phyloP scores from a whole-genome alignment of 768 basidiomycete genomes.

The Gloeostereum incarnatum region DNA sequence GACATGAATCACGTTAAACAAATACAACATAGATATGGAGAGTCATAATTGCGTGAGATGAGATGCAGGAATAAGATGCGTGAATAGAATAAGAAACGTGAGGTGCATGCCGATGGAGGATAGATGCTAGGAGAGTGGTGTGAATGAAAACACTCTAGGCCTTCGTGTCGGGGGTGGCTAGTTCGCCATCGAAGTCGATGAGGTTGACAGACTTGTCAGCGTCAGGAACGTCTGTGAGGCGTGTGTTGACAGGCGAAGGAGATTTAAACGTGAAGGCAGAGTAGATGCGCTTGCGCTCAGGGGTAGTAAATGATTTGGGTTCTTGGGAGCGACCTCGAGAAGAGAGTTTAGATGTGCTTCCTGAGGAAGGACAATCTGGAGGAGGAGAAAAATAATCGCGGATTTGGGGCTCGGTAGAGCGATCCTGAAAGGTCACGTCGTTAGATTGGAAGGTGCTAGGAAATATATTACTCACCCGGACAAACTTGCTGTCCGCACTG shows the following conservation, averaged over 20 bases:
- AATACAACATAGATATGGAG: no score
- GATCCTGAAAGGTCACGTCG: constrained; percentile 26
- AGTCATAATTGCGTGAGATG: no score
- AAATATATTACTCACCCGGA: constrained; percentile 32
- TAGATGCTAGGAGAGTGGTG: background rate
- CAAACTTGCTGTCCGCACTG: constrained; percentile 27
- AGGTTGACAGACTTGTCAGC: no score
- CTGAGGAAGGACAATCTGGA: constrained; percentile 9
- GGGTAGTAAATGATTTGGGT: constrained; percentile 50
- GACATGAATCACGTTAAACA: no score
- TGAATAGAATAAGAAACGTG: no score
- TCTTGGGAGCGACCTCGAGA: constrained; percentile 11
- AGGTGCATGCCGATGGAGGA: background rate
- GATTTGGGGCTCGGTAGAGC: constrained; percentile 46
- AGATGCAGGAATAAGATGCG: no score
- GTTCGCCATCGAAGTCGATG: constrained; percentile 21
- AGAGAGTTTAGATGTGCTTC: constrained; percentile 17
- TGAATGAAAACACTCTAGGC: background rate
- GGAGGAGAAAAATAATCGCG: constrained; percentile 39
- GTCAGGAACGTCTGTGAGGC: constrained; percentile 41
- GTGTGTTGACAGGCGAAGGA: constrained; percentile 53
- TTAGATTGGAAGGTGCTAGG: constrained; percentile 5
- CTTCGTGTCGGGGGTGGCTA: constrained; percentile 10
- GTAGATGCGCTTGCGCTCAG: constrained; percentile 65
- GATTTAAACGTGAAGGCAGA: constrained; percentile 74